Conservation (phyloP, 2,329 filamentous ascomycete genomes). For the Cercospora zeae-maydis region DNA sequence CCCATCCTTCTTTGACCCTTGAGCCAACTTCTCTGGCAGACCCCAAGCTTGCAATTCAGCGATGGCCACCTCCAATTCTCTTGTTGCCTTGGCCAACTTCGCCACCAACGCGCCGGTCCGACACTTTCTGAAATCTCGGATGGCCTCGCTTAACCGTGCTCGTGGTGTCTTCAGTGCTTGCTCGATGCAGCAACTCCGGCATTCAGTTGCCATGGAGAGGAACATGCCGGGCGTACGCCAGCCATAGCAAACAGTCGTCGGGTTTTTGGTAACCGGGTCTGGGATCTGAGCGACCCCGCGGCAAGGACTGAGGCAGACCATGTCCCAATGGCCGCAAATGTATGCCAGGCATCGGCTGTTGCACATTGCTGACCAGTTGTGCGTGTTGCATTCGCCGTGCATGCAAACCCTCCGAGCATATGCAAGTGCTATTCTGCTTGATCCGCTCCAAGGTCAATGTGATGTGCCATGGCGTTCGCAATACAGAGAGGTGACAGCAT, state of each 20-base stretch:
- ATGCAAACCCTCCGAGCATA: not conserved
- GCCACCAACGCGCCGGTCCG: not conserved
- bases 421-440: not conserved
- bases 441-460: not conserved
- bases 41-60: not conserved
- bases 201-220: not conserved
- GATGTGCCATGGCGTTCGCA: not conserved
- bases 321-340: not conserved
- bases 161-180: not conserved
- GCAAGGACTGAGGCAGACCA: not conserved
- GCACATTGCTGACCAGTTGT: not conserved
- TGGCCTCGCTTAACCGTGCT: not conserved
- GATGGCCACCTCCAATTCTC: not conserved
- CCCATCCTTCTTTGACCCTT: not conserved
- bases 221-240: not conserved
- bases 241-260: not conserved
- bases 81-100: not conserved
- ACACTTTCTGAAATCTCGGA: not conserved
- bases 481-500: not conserved
- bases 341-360: constrained; percentile 2
- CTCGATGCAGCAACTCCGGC: not conserved
- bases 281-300: not conserved
- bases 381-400: not conserved
- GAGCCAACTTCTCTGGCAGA: not conserved
- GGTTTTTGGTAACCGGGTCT: not conserved